phyloP scores from a whole-genome alignment of 1,139 yeast species.

The Zygoascus sp. region DNA sequence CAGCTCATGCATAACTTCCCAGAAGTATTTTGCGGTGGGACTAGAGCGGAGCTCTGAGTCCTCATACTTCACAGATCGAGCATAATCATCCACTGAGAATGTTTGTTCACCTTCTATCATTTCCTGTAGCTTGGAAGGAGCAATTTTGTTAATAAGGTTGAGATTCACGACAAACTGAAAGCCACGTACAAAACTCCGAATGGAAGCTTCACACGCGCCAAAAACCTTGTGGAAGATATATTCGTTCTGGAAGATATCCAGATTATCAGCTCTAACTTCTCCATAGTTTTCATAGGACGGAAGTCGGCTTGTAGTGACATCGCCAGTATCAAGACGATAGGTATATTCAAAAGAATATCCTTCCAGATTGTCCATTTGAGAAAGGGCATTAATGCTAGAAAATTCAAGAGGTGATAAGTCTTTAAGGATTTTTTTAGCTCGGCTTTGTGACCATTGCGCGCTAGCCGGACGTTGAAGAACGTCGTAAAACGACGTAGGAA shows the following conservation, averaged over 20 bases:
- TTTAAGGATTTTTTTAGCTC: slow-evolving; percentile 2
- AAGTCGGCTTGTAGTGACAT: slow-evolving; percentile 8
- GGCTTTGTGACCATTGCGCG: neutral
- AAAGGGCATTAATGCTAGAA: slow-evolving; percentile 2
- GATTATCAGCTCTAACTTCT: slow-evolving; percentile 20
- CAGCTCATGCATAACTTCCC: slow-evolving; percentile 14
- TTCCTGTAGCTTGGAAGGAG: slow-evolving; percentile 16
- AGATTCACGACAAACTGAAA: slow-evolving; percentile 8
- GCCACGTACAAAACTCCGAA: slow-evolving; percentile 6
- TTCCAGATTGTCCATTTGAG: neutral
- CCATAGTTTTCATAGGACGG: slow-evolving; percentile 17
- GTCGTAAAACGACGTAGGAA: slow-evolving; percentile 26
- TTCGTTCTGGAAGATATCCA: slow-evolving; percentile 20
- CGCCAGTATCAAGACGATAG: slow-evolving; percentile 14
- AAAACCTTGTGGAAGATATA: slow-evolving; percentile 14
- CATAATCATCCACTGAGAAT: slow-evolving; percentile 19
- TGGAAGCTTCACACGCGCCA: neutral
- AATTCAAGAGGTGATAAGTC: slow-evolving; percentile 3
- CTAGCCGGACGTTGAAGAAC: slow-evolving; percentile 14
- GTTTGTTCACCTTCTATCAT: slow-evolving; percentile 25
- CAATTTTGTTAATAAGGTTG: neutral
- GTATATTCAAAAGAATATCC: slow-evolving; percentile 16
- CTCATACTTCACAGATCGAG: slow-evolving; percentile 18
- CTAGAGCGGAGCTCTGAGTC: slow-evolving; percentile 16
- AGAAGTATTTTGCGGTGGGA: neutral